These are phyloP conservation scores for Tilletia horrida DNA, from an alignment of 1,284 basidiomycete species.

Conservation along the genomic window DNA sequence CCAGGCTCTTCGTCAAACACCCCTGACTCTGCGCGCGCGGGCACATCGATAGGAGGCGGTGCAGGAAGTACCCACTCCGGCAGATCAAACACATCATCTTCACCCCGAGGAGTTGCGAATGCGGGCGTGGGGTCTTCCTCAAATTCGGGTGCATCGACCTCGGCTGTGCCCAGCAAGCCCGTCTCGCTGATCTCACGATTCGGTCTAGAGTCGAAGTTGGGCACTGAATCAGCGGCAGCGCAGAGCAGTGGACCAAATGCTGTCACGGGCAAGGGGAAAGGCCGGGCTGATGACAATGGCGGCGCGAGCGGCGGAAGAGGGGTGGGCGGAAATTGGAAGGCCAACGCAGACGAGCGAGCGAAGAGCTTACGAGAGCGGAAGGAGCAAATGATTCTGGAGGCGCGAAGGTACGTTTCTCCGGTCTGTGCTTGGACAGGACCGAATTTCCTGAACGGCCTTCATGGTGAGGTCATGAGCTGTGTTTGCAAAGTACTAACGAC, in stretches of 20 bases:
- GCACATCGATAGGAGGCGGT: conserved; percentile 25
- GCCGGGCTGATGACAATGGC: neutral
- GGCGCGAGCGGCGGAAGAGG: neutral
- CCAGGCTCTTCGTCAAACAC: conserved; percentile 29
- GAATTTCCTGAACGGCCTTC: no score
- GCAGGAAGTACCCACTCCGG: neutral
- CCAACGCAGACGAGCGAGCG: conserved; percentile 26
- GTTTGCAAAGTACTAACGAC: no score
- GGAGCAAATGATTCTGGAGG: conserved; percentile 34
- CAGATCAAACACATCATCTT: neutral
- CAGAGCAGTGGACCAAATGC: neutral
- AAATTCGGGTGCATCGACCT: neutral
- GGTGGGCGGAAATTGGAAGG: conserved; percentile 9
- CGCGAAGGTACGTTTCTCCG: conserved; percentile 7
- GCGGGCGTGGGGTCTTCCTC: neutral
- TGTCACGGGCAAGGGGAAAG: neutral
- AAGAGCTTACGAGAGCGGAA: conserved; percentile 36
- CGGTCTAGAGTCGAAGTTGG: conserved; percentile 29
- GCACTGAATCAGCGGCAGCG: conserved; percentile 9
- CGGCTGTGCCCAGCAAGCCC: conserved; percentile 9
- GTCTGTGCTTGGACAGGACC: no score
- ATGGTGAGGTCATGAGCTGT: no score
- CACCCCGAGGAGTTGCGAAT: neutral
- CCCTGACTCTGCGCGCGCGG: conserved; percentile 21
- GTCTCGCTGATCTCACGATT: conserved; percentile 36